Evolutionary conservation across 2,329 filamentous ascomycete genomes (phyloP).

Genomic region (Trichoderma sp.): DNA sequence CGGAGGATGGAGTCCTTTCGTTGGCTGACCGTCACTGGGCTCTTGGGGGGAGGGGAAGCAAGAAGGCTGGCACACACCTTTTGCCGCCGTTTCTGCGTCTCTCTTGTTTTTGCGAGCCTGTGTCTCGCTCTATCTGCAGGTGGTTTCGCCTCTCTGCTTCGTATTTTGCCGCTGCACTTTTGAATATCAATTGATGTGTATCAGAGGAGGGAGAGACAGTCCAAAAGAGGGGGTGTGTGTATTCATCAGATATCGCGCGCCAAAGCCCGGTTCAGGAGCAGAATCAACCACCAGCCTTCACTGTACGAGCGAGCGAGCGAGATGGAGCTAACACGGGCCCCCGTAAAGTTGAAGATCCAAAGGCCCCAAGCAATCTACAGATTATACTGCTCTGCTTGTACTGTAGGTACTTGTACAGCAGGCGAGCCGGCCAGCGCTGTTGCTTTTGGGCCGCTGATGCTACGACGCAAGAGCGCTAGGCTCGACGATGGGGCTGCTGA

Average conservation of each 20-base stretch:
- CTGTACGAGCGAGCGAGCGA: neutral
- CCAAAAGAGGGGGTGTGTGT: neutral
- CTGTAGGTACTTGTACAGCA: neutral
- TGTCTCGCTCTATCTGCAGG: neutral
- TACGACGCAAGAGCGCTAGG: neutral
- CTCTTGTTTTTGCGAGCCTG: neutral
- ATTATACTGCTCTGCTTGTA: neutral
- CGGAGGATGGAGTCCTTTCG: slow-evolving; percentile 2
- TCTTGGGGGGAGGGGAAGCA: neutral
- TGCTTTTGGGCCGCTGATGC: neutral
- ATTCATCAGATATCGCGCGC: neutral
- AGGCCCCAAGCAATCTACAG: slow-evolving; percentile 2
- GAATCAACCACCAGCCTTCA: neutral
- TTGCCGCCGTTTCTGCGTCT: slow-evolving; percentile 1
- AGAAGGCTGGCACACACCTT: slow-evolving; percentile 7
- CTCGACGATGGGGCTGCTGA: slow-evolving; percentile 19
- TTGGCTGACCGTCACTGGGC: slow-evolving; percentile 9
- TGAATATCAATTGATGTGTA: neutral
- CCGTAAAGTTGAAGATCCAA: slow-evolving; percentile 9
- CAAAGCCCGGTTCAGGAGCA: neutral
- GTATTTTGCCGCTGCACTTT: neutral
- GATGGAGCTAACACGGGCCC: slow-evolving; percentile 11
- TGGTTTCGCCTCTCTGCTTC: neutral
- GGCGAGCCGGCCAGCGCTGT: neutral
- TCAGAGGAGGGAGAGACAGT: neutral